phyloP scores from a whole-genome alignment of 257 asterid genomes.

The Scutellaria galericulata region DNA sequence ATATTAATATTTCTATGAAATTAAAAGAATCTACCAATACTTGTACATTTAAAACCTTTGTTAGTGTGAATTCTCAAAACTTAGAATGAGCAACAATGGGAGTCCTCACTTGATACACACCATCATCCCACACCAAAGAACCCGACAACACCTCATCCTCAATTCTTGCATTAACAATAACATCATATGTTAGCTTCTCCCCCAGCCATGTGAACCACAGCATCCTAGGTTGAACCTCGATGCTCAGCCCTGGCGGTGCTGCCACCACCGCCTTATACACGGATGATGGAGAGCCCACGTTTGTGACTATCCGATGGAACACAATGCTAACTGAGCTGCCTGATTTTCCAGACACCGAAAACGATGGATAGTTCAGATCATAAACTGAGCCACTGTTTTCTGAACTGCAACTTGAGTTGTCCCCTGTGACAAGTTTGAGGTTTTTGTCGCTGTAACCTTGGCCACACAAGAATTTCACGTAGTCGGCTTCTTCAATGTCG shows the following conservation, averaged over 20 bases:
- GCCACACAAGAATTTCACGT: not conserved
- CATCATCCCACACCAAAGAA: conserved; percentile 58
- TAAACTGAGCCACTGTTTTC: conserved; percentile 45
- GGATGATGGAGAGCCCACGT: too few species aligned
- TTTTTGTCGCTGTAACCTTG: not conserved
- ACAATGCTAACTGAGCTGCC: too few species aligned
- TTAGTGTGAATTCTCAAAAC: too few species aligned
- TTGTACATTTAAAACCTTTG: too few species aligned
- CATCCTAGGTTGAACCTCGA: too few species aligned
- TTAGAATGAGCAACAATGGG: conserved; percentile 38
- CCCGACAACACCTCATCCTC: conserved; percentile 37
- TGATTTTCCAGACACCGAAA: conserved; percentile 22
- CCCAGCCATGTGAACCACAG: conserved; percentile 43
- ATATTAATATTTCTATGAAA: too few species aligned
- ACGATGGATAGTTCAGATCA: conserved; percentile 63
- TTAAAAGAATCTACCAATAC: too few species aligned
- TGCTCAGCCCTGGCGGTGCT: too few species aligned
- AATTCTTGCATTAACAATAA: conserved; percentile 40
- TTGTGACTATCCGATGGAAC: too few species aligned
- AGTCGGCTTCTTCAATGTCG: not conserved
- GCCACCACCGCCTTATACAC: too few species aligned
- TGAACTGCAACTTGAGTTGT: conserved; percentile 37
- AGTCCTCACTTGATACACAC: conserved; percentile 54
- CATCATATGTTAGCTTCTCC: conserved; percentile 43
- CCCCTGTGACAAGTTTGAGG: not conserved